Evolutionary conservation across 352 stramenopile genomes (phyloP).

Genomic region (Globisporangium acanthophoron): DNA sequence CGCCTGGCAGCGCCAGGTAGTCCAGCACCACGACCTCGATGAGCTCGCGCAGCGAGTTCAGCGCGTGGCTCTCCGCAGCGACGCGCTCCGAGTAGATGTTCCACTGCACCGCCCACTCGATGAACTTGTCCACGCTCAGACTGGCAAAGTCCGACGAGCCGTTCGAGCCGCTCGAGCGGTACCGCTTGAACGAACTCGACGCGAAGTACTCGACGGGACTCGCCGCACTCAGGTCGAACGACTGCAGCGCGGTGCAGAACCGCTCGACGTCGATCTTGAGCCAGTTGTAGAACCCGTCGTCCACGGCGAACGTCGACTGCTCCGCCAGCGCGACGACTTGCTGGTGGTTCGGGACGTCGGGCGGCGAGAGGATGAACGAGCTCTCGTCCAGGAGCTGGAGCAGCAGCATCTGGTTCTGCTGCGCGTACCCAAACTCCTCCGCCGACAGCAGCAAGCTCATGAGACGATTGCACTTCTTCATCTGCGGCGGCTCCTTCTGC

Average conservation of each 20-base stretch:
- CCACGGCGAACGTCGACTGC: slow-evolving; percentile 46
- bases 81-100: slow-evolving; percentile 84
- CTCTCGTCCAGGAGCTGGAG: slow-evolving; percentile 61
- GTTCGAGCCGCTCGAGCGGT: slow-evolving; percentile 42
- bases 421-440: slow-evolving; percentile 22
- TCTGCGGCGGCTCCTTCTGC: slow-evolving; percentile 61
- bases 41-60: slow-evolving; percentile 75
- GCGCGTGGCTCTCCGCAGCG: slow-evolving; percentile 66
- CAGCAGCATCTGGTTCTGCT: slow-evolving; percentile 63
- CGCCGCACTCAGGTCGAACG: slow-evolving; percentile 42
- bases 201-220: slow-evolving; percentile 35
- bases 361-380: slow-evolving; percentile 55
- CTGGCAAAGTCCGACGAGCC: slow-evolving; percentile 21
- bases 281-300: slow-evolving; percentile 76
- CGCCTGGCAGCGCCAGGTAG: slow-evolving; percentile 46
- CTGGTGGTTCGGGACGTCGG: slow-evolving; percentile 58
- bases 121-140: slow-evolving; percentile 34
- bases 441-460: slow-evolving; percentile 49
- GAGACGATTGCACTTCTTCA: slow-evolving; percentile 63
- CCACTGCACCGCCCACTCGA: slow-evolving; percentile 81
- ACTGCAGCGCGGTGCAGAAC: slow-evolving; percentile 60
- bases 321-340: slow-evolving; percentile 67
- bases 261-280: slow-evolving; percentile 72
- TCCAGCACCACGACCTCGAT: slow-evolving; percentile 77
- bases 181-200: slow-evolving; percentile 40